Evolutionary conservation across 116 monocot species (phyloP), one percentile per base, ranked within the genome.

Genomic region (Zostera marina): DNA sequence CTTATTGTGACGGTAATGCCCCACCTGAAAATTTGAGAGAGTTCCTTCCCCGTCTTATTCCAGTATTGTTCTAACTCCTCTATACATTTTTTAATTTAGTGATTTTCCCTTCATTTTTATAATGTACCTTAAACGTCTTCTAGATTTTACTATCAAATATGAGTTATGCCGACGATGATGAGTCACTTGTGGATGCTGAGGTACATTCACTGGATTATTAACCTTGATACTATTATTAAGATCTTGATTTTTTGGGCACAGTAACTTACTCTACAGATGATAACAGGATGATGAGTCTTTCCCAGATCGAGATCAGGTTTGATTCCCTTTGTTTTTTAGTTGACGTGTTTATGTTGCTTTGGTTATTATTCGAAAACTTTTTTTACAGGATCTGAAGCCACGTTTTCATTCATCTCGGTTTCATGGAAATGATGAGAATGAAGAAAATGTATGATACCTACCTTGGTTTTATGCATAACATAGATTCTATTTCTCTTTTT

Each of bases 141-240:
- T 69, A 96, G 96, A 67, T 89, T 68, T 80, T 96, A 60, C 44
- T 96, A 44, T 82, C 96, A 58, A 96, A 96, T 60, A 96, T 96
- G 96, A 76, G 65, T 10, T 89, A 89, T 73, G 78, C 82, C 47
- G 96, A 89, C 47, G 96, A 96, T 78, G 96, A 96, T 57, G 96
- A 96, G 67, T 79, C 96, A 62, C 90, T 96, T 47, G 42, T 62
- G 63, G 90, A 89, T 75, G 80, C 83, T 26, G 85, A 96, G 80
- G 96, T 96, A 62, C 42, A 22, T 22, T 42, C 7, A 25, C 17
- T 21, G 26, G 19, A 48, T 14, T 62, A 9, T 32, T 20, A 1
- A 60, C 13, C 7, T 40, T 42, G n/a, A 10, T 4, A 22, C 14
- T 39, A n/a, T 52, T 51, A 45, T 52, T 47, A 47, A 44, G 21